phyloP scores from a whole-genome alignment of 805 yeast genomes.

The Danielozyma ontarioensis region DNA sequence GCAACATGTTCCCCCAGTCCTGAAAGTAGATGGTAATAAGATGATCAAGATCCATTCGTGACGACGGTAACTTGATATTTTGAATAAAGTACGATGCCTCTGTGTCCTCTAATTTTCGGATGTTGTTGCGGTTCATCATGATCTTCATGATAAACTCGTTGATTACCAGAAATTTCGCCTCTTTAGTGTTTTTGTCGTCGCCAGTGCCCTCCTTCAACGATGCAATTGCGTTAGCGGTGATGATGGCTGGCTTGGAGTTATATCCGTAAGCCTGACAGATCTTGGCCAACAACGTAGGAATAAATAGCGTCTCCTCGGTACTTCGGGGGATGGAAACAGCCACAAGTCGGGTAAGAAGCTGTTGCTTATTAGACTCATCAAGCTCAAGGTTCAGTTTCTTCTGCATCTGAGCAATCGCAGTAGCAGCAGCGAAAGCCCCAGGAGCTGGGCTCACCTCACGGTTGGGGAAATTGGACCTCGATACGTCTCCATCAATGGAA shows the following conservation, averaged over 20 bases:
- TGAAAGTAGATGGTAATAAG: constrained; percentile 64
- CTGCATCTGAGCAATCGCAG: constrained; percentile 55
- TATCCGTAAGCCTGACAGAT: constrained; percentile 69
- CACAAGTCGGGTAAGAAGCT: constrained; percentile 40
- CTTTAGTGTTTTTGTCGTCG: constrained; percentile 11
- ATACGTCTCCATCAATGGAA: no score
- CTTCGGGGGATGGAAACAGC: constrained; percentile 73
- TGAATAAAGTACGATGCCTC: constrained; percentile 45
- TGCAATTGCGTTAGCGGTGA: constrained; percentile 68
- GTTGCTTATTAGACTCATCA: constrained; percentile 26
- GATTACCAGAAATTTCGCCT: constrained; percentile 1
- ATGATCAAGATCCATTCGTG: constrained; percentile 61
- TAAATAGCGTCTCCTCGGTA: constrained; percentile 72
- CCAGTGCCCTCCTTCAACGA: constrained; percentile 48
- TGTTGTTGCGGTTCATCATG: constrained; percentile 22
- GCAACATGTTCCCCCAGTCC: constrained; percentile 70
- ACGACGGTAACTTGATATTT: constrained; percentile 34
- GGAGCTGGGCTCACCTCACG: constrained; percentile 66
- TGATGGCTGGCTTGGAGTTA: constrained; percentile 62
- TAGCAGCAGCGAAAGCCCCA: constrained; percentile 62
- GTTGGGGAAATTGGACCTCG: constrained; percentile 4
- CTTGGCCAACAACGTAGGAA: constrained; percentile 65
- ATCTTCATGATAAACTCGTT: constrained; percentile 12
- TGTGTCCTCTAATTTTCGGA: constrained; percentile 22
- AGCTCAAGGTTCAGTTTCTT: constrained; percentile 10